Base-by-base conservation (phyloP, 139 green algal species). In the Coelastrella sp. region DNA sequence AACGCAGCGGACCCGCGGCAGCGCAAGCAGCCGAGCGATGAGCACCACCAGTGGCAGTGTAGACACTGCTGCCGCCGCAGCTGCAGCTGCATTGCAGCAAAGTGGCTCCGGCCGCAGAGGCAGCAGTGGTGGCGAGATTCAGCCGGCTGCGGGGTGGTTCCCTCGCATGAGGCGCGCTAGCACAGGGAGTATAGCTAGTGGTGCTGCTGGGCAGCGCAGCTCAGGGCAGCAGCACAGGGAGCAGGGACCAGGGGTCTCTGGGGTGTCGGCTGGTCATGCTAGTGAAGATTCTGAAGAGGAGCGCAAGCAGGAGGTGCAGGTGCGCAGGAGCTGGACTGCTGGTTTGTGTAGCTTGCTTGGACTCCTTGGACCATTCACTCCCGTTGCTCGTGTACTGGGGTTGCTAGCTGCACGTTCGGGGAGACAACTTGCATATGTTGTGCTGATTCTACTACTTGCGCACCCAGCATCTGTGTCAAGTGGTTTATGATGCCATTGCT, bases 271-370 rank as follows among this genome's bases (percentile, higher is more conserved):
- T 47, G 32, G 32, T 47, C 64, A 71, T 11, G 64, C 13, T 71
- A 71, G 13, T 20, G 64, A 71, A 11, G 16, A 14, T 14, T 20
- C 7, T 7, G 71, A 77, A 56, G 79, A 84, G 32, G 79, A 84
- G 16, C 47, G 56, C 7, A 68, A 19, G 7, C 23, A 59, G 80
- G 80, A 86, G 14, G 80, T 86, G 59, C 80, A 86, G 80, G 80
- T 86, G 60, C 10, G 80, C 32, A 47, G 32, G 32, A 47, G 32
- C 32, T 47, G 32, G 32, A 47, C 32, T 47, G 32, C 32, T 47
- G 32, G 32, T 47, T 47, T 47, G 32, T 47, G 32, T 47, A 47
- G 32, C 32, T 47, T 47, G 32, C 32, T 47, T 47, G 32, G 32
- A 47, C 32, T 47, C 32, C 32, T 47, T 47, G 32, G 32, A 47